Evolutionary conservation across 768 basidiomycete genomes (phyloP).

Genomic region (Termitomyces titanicus): DNA sequence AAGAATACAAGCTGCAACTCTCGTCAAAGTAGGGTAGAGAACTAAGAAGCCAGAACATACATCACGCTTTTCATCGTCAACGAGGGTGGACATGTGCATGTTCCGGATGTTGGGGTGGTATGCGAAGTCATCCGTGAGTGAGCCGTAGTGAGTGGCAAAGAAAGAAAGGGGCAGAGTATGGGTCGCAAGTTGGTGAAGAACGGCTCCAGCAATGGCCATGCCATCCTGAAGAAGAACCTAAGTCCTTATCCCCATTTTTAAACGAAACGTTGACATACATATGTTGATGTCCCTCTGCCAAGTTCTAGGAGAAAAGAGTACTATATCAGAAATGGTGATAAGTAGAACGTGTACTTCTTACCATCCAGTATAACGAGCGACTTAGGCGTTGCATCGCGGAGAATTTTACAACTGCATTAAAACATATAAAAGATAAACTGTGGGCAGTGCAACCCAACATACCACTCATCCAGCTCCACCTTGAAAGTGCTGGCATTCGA

Average conservation of each 20-base stretch:
- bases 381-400: constrained; percentile 89
- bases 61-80: constrained; percentile 89
- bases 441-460: background rate
- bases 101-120: constrained; percentile 91
- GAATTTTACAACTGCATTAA: constrained; percentile 75
- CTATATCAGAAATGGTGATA: constrained; percentile 7
- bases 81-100: constrained; percentile 94
- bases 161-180: constrained; percentile 89
- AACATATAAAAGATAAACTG: background rate
- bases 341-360: constrained; percentile 24
- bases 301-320: constrained; percentile 56
- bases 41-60: constrained; percentile 33
- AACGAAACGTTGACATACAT: constrained; percentile 38
- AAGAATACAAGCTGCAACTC: constrained; percentile 76
- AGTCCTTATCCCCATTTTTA: background rate
- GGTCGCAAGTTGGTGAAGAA: constrained; percentile 91
- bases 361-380: constrained; percentile 95
- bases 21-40: background rate
- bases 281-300: constrained; percentile 94
- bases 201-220: constrained; percentile 97
- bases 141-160: constrained; percentile 98
- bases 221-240: constrained; percentile 62
- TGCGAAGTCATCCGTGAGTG: constrained; percentile 89
- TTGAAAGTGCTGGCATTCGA: constrained; percentile 95
- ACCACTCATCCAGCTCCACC: constrained; percentile 98